These are phyloP conservation scores for Geotrichum reessii DNA, from an alignment of 1,139 yeast species.

Conservation along the genomic window DNA sequence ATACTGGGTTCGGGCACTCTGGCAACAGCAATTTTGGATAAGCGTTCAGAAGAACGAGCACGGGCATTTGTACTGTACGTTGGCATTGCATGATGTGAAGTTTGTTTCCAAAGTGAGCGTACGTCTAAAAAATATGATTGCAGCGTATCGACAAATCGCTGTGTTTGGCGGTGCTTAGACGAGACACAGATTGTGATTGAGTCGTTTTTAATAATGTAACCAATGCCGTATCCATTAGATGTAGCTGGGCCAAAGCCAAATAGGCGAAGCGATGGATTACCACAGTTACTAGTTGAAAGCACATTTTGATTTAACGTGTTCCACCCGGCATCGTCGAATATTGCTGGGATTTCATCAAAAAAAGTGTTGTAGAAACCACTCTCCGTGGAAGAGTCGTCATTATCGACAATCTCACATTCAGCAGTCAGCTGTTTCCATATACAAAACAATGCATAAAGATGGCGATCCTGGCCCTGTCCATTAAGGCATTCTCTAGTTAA, in stretches of 20 bases:
- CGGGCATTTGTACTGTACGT: slow-evolving; percentile 18
- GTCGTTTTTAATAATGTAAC: slow-evolving; percentile 81
- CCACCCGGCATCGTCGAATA: slow-evolving; percentile 79
- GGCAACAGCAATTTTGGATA: slow-evolving; percentile 16
- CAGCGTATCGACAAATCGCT: slow-evolving; percentile 69
- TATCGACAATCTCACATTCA: slow-evolving; percentile 33
- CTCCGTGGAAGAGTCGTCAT: slow-evolving; percentile 23
- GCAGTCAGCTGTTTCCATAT: slow-evolving; percentile 74
- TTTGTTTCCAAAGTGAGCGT: slow-evolving; percentile 42
- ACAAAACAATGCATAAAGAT: slow-evolving; percentile 77
- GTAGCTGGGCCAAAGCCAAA: slow-evolving; percentile 93
- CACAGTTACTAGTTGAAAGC: slow-evolving; percentile 64
- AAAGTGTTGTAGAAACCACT: slow-evolving; percentile 2
- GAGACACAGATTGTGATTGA: slow-evolving; percentile 81
- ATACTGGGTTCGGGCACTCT: background rate
- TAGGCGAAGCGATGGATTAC: slow-evolving; percentile 78
- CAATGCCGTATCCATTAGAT: slow-evolving; percentile 89
- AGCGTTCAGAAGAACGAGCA: slow-evolving; percentile 26
- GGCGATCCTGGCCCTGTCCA: slow-evolving; percentile 88
- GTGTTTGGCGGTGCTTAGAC: slow-evolving; percentile 86
- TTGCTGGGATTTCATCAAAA: slow-evolving; percentile 43
- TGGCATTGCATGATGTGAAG: slow-evolving; percentile 1
- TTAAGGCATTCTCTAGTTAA: slow-evolving; percentile 63
- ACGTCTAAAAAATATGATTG: slow-evolving; percentile 63
- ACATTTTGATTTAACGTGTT: slow-evolving; percentile 59